These are phyloP conservation scores for Penicillium hordei DNA, from an alignment of 2,329 filamentous ascomycete species.

Conservation along the genomic window DNA sequence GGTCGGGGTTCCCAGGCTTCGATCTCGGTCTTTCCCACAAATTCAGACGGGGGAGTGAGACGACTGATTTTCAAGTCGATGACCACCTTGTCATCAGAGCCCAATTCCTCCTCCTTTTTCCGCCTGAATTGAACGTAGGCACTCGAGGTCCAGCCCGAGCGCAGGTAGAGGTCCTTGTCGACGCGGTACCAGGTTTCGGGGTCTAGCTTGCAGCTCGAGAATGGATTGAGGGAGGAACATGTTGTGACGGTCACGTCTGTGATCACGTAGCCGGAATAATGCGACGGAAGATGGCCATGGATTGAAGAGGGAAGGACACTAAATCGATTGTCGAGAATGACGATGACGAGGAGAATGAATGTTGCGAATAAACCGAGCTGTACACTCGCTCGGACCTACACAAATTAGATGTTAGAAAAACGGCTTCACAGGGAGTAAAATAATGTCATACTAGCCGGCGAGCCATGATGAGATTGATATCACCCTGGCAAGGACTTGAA, in stretches of 20 bases:
- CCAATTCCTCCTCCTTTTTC: conserved; percentile 82
- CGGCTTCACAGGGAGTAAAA: not conserved
- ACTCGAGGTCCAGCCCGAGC: conserved; percentile 68
- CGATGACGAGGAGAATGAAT: conserved; percentile 68
- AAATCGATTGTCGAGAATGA: conserved; percentile 86
- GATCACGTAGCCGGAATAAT: conserved; percentile 79
- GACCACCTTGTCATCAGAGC: conserved; percentile 71
- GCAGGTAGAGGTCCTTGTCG: conserved; percentile 85
- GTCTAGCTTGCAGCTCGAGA: conserved; percentile 75
- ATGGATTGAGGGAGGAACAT: conserved; percentile 72
- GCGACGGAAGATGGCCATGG: conserved; percentile 81
- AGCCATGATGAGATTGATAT: conserved; percentile 39
- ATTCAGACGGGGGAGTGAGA: conserved; percentile 63
- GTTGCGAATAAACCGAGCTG: conserved; percentile 69
- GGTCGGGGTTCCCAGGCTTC: conserved; percentile 76
- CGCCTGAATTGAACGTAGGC: conserved; percentile 80
- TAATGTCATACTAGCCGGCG: conserved; percentile 42
- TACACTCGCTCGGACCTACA: conserved; percentile 63
- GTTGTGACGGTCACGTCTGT: conserved; percentile 78
- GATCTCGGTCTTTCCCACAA: conserved; percentile 52
- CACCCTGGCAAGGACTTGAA: conserved; percentile 34
- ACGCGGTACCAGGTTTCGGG: conserved; percentile 73
- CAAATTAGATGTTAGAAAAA: conserved; percentile 3
- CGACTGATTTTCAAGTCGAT: conserved; percentile 75
- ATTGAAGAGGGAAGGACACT: conserved; percentile 80